These are phyloP conservation scores for Gelatoporia subvermispora DNA, from an alignment of 768 basidiomycete genomes.

Conservation along the genomic window DNA sequence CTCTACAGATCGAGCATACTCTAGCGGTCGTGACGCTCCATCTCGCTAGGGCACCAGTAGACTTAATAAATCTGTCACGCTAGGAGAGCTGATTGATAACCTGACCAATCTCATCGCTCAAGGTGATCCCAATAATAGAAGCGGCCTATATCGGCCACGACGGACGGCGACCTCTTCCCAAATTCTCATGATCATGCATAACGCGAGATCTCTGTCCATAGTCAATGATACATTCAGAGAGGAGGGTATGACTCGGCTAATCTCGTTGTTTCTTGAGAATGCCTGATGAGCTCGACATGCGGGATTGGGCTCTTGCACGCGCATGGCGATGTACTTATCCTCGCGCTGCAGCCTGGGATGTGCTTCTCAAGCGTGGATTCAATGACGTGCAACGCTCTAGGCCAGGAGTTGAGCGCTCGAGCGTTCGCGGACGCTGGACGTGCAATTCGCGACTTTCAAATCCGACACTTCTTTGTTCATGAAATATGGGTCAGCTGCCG, in stretches of 20 bases:
- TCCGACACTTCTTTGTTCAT: no score
- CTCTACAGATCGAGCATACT: no score
- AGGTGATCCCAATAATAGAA: conserved; percentile 20
- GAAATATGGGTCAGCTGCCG: no score
- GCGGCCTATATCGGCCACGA: conserved; percentile 12
- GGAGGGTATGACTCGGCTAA: conserved; percentile 10
- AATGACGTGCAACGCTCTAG: no score
- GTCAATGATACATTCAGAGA: conserved; percentile 13
- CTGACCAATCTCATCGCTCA: conserved; percentile 34
- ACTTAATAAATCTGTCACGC: conserved; percentile 37
- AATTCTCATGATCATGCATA: conserved; percentile 6
- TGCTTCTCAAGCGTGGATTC: no score
- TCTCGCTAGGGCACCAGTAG: conserved; percentile 34
- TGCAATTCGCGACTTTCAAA: no score
- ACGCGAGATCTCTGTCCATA: conserved; percentile 3
- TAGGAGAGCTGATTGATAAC: conserved; percentile 39
- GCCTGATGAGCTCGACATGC: conserved; percentile 5
- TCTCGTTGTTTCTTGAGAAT: conserved; percentile 11
- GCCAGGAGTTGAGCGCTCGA: no score
- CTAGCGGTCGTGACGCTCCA: no score
- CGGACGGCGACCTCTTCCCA: conserved; percentile 4
- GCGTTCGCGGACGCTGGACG: no score
- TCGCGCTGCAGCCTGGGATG: no score
- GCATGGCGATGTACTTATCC: no score
- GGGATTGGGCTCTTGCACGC: no score